Conservation (phyloP, 805 yeast genomes). For the Ogataea angusta region DNA sequence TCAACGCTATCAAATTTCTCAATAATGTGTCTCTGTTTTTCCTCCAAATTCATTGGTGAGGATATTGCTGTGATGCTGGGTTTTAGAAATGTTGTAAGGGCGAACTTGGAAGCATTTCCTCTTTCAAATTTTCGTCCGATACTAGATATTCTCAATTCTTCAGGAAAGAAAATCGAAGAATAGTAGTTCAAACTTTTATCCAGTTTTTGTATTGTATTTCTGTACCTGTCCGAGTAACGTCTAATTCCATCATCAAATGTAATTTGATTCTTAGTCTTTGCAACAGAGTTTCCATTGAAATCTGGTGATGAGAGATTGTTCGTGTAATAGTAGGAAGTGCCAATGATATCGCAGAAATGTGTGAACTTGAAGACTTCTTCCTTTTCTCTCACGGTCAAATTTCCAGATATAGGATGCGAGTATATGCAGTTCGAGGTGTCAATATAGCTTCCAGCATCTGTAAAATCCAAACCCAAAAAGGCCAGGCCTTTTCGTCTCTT, state of each 20-base stretch:
- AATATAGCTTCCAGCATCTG: slow-evolving; percentile 48
- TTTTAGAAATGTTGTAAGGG: slow-evolving; percentile 38
- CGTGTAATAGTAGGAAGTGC: slow-evolving; percentile 65
- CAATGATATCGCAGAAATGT: slow-evolving; percentile 49
- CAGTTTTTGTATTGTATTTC: not conserved
- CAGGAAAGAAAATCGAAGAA: slow-evolving; percentile 65
- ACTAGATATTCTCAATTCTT: slow-evolving; percentile 70
- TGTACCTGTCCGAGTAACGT: slow-evolving; percentile 67
- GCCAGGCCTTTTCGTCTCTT: slow-evolving; percentile 43
- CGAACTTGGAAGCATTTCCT: slow-evolving; percentile 47
- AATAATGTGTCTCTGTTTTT: slow-evolving; percentile 28
- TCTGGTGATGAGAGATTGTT: slow-evolving; percentile 26
- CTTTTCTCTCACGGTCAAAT: slow-evolving; percentile 48
- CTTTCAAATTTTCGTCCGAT: slow-evolving; percentile 48
- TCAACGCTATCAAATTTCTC: slow-evolving; percentile 35
- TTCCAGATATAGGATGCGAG: slow-evolving; percentile 64
- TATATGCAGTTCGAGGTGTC: slow-evolving; percentile 33
- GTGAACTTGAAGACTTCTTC: slow-evolving; percentile 52
- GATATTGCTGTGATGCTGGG: not conserved
- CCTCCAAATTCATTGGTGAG: slow-evolving; percentile 18
- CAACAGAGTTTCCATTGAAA: not conserved
- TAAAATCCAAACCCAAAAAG: slow-evolving; percentile 73
- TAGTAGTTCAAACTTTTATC: slow-evolving; percentile 54
- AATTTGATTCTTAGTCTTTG: not conserved
- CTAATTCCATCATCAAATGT: slow-evolving; percentile 62